Conservation (phyloP, 2,329 filamentous ascomycete species). For the Venturia pyrina region DNA sequence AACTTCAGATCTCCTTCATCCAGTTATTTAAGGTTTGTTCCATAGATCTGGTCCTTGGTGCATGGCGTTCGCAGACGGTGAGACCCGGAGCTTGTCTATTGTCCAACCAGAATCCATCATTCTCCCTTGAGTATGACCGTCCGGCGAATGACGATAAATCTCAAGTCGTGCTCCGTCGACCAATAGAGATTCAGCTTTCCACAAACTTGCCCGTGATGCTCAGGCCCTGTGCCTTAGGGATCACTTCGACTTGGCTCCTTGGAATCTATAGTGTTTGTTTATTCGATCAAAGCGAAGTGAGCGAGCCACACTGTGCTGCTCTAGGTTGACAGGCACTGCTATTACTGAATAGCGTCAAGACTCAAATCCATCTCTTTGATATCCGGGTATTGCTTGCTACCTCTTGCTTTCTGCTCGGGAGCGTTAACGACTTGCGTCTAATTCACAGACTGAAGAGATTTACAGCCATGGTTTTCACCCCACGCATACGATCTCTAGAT, state of each 20-base stretch:
- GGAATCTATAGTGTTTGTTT: neutral
- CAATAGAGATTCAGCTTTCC: constrained; percentile 4
- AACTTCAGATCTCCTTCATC: neutral
- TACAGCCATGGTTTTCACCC: neutral
- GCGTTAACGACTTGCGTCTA: neutral
- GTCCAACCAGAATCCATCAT: neutral
- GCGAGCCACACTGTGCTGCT: neutral
- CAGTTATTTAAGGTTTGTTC: neutral
- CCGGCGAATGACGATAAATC: neutral
- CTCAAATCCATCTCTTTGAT: neutral
- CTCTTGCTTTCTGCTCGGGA: neutral
- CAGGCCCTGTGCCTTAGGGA: neutral
- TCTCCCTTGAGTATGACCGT: neutral
- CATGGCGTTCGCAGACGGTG: neutral
- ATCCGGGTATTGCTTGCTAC: neutral
- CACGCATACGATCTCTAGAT: neutral
- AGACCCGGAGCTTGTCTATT: neutral
- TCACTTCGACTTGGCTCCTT: neutral
- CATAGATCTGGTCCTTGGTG: neutral
- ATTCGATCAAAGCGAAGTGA: neutral
- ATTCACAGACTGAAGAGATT: too few relatives aligned
- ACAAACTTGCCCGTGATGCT: neutral
- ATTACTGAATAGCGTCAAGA: neutral
- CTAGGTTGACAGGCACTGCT: neutral
- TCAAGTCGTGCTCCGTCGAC: neutral